Base-by-base conservation (phyloP, 1,139 yeast genomes). In the Yamadazyma conglobata region DNA sequence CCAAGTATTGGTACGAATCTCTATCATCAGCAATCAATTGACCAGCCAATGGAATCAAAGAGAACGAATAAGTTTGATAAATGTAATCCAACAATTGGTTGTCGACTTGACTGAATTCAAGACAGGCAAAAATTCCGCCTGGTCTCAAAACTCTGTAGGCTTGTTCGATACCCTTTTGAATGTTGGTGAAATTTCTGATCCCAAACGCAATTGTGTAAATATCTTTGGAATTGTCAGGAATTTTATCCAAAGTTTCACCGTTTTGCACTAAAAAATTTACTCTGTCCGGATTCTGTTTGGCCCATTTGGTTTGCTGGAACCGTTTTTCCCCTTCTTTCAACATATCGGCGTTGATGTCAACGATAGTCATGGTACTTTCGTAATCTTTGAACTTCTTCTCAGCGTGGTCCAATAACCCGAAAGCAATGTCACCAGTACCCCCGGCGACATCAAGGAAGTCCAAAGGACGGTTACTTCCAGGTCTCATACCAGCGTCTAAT, bases 401-500 rank as follows among this genome's bases (percentile, higher is more conserved):
- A 8, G 97, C 97, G 54, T 91, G 95, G 48, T 89, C 96, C 42
- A 91, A 66, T 40, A 93, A 72, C 5, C 98, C 93, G 61, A 88
- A 88, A 1, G 98, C 98, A 59, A 91, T 89, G 54, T 91, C 99
- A 27, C 98, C 99, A 10, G 97, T 88, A 19, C 99, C 99, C 36
- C 98, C 99, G 22, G 98, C 99, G 33, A 93, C 97, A 59, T 91
- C 99, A 41, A 91, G 70, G 50, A 91, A 89, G 40, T 80, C 77
- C 51, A 91, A 67, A 2, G 96, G 96, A 44, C 78, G 73, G 24
- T 52, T 53, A 7, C 88, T 78, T 25, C 91, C 94, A 4, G 95
- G 89, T 51, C 97, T 77, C 69, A 79, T 79, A 24, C 99, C 99
- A 24, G 96, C 95, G 52, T 91, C 96, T 39, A 91, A 66, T 46